Evolutionary conservation across 352 stramenopile species (phyloP), one percentile per base, ranked within the genome.

Genomic region (Aphanomyces invadans): DNA sequence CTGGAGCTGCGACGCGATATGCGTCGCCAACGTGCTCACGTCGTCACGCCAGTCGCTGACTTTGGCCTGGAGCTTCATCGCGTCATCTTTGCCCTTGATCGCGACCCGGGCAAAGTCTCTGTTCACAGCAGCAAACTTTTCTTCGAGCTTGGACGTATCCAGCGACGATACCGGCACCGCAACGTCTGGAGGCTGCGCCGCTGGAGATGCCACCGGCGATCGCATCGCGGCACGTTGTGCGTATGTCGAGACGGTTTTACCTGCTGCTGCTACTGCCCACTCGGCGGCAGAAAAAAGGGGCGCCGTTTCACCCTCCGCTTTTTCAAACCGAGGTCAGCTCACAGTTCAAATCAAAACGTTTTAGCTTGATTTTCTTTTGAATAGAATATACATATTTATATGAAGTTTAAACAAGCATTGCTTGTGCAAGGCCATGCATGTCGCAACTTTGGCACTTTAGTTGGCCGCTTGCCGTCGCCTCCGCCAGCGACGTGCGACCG

Each of bases 1-100:
- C 48, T 91, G 75, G 19, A 93, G 57, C 63, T 93, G 84, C 3
- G 82, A 31, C 7, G 88, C 80, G 33, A 91, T 91, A 57, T 90
- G 78, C 62, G 86, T 89, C 11, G 81, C 74, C 26, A 93, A 63
- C 36, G 77, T 79, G 23, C 75, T 79, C 46, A 89, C 81, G 48
- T 91, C 81, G 9, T 85, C 81, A 0, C 79, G 81, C 84, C 84
- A 93, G 49, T 87, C 77, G 44, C 76, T 76, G 2, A 67, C 45
- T 12, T 46, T 39, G 29, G 28, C 32, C 19, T 57, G 44, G 0
- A 67, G 60, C 49, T 67, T 67, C 25, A 38, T 17, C 3, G 60
- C 60, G 25, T 67, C 60, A 11, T 59, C 49, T 25, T 45, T 67
- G 5, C 39, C 42, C 19, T 42, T 32, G 19, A 67, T 19, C 25